Conservation (phyloP, 2,329 filamentous ascomycete species). For the Emergomyces pasteurianus region DNA sequence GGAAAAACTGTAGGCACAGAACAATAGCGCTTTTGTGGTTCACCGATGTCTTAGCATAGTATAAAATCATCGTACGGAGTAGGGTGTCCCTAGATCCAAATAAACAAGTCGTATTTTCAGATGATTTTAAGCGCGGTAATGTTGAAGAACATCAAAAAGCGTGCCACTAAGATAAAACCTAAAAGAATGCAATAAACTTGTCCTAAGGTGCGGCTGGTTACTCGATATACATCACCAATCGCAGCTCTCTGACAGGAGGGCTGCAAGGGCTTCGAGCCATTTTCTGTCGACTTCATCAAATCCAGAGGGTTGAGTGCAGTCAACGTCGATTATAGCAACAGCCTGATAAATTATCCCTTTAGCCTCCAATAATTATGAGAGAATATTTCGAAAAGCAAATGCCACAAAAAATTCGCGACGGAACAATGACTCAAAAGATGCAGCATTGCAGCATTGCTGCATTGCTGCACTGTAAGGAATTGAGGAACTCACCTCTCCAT, state of each 20-base stretch:
- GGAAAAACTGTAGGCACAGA: neutral
- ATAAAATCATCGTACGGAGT: neutral
- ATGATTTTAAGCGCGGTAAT: no score
- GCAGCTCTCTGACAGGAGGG: slow-evolving; percentile 29
- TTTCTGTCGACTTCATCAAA: slow-evolving; percentile 36
- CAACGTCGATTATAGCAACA: slow-evolving; percentile 38
- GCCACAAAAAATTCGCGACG: neutral
- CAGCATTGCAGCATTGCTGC: no score
- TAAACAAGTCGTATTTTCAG: no score
- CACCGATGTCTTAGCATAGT: no score
- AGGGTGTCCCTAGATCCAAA: no score
- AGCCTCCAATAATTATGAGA: neutral
- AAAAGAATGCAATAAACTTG: neutral
- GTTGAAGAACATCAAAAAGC: neutral
- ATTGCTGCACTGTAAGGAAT: neutral
- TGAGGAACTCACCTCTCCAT: slow-evolving; percentile 25
- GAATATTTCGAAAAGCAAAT: neutral
- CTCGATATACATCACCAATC: slow-evolving; percentile 23
- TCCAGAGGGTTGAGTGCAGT: slow-evolving; percentile 31
- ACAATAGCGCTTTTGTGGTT: neutral
- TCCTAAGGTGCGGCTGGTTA: neutral
- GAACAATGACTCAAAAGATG: neutral
- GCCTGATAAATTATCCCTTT: slow-evolving; percentile 20
- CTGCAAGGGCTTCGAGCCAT: slow-evolving; percentile 31
- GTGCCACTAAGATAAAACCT: neutral